phyloP scores from a whole-genome alignment of 805 yeast genomes.

The Kluyveromyces wickerhamii region DNA sequence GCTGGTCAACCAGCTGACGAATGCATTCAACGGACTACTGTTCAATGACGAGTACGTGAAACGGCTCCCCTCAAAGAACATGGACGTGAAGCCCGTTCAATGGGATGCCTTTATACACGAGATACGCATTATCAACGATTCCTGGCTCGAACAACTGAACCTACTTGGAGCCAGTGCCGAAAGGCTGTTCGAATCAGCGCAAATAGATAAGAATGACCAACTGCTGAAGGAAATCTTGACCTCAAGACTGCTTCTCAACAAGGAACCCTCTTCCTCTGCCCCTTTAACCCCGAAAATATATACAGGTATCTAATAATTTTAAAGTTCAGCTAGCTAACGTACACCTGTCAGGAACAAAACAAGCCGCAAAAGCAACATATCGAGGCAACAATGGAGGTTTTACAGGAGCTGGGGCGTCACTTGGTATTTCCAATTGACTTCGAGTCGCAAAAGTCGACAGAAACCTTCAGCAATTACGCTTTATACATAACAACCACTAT shows the following conservation, averaged over 20 bases:
- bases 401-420: conserved; percentile 21
- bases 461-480: conserved; percentile 10
- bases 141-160: no score
- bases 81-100: conserved; percentile 2
- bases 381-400: conserved; percentile 25
- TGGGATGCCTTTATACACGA: conserved; percentile 1
- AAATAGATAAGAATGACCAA: no score
- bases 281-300: no score
- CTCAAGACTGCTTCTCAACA: no score
- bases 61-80: not conserved
- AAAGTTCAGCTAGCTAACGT: no score
- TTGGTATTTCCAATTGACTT: conserved; percentile 30
- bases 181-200: no score
- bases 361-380: conserved; percentile 14
- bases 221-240: no score
- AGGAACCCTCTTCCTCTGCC: no score
- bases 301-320: no score
- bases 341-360: no score
- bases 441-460: conserved; percentile 22
- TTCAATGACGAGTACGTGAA: conserved; percentile 1
- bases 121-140: no score
- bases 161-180: no score
- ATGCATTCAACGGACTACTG: conserved; percentile 1
- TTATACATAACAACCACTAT: conserved; percentile 24
- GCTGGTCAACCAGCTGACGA: not conserved